Percentiles rank a stretch among this genome's conserved stretches.
Conservation (phyloP, 768 basidiomycete species). For the Lepiota brunneoincarnata region DNA sequence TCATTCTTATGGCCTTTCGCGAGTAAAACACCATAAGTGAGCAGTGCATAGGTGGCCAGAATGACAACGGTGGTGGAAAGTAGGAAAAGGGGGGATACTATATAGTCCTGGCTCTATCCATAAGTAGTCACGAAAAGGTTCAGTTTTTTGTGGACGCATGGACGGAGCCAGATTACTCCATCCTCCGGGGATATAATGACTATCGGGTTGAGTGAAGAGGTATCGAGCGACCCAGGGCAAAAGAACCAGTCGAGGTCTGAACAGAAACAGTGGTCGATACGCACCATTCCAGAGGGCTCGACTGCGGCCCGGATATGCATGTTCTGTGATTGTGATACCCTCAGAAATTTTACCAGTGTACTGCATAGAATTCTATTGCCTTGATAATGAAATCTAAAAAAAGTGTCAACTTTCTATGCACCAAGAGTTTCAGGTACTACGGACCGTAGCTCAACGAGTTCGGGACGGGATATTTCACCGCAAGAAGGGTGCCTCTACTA, state of each 20-base stretch:
- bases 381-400: constrained; percentile 5
- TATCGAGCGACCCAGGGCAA: not conserved
- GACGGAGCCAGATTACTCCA: not conserved
- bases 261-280: not conserved
- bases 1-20: not conserved
- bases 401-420: not conserved
- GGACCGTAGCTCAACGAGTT: not conserved
- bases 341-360: not conserved
- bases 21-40: not conserved
- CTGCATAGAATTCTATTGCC: not conserved
- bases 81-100: not conserved
- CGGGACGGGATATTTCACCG: not conserved
- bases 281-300: not conserved
- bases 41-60: constrained; percentile 4
- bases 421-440: not conserved
- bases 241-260: too few species aligned
- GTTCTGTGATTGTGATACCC: not conserved
- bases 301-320: not conserved
- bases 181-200: not conserved
- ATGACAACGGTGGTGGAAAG: not conserved
- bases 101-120: constrained; percentile 1
- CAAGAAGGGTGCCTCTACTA: not conserved
- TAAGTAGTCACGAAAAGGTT: not conserved
- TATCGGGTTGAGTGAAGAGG: not conserved
- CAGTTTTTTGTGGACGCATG: not conserved